Base-by-base conservation (phyloP, 73 alveolate species). In the Loxodes magnus region DNA sequence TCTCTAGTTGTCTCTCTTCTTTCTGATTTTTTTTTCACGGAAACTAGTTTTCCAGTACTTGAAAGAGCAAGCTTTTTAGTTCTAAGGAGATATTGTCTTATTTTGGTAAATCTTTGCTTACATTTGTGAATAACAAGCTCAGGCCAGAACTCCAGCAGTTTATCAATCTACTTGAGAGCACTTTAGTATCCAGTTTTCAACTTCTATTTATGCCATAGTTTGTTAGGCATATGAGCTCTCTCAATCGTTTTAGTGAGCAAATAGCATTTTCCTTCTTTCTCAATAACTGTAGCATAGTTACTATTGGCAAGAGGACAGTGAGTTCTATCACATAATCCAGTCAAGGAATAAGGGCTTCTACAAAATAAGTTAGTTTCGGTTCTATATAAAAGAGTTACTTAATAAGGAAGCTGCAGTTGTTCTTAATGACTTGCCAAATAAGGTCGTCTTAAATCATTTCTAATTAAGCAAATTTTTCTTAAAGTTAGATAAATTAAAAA, bases 241-340 rank as follows among this genome's bases (percentile, higher is more conserved):
- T 94, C 98, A 12, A 90, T 88, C 16, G 97, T 89, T 67, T 88
- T 94, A 77, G 82, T 82, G 77, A 90, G 83, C 29, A 93, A 76
- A 71, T 86, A 93, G 52, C 99, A 93, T 2, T 71, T 84, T 3
- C 99, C 99, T 53, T 90, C 93, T 54, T 87, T 91, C 59, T 90
- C 97, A 23, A 74, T 65, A 19, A 90, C 83, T 17, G 99, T 90
- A 17, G 99, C 96, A 72, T 87, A 90, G 34, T 92, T 56, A 53
- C 88, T 64, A 84, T 96, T 96, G 24, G 99, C 92, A 27, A 96
- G 57, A 20, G 99, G 99, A 63, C 99, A 96, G 0, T 98, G 78
- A 56, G 75, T 74, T 62, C 98, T 61, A 59, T 88, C 85, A 91
- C 99, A 96, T 35, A 96, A 82, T 20, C 99, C 99, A 10, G 99